A percentile compares a stretch with the other conserved stretches of the same genome.
phyloP scores from a whole-genome alignment of 2,329 filamentous ascomycete genomes.

The Clonostachys chloroleuca region DNA sequence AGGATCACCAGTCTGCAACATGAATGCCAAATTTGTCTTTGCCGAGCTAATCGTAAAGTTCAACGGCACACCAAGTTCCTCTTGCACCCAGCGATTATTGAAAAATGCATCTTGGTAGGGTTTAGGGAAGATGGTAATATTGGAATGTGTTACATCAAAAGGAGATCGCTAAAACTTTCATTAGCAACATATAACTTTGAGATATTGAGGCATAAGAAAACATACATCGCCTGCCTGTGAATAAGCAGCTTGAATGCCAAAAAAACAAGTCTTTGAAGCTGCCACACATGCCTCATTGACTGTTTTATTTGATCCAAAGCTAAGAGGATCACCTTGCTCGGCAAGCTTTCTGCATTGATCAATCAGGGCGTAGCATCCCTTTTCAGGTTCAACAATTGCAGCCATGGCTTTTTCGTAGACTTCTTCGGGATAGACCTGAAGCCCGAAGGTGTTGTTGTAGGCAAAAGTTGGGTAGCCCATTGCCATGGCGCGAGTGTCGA shows the following conservation, averaged over 20 bases:
- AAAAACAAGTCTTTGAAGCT: slow-evolving; percentile 26
- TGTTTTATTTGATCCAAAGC: slow-evolving; percentile 27
- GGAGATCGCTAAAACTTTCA: not conserved
- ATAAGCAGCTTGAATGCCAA: not conserved
- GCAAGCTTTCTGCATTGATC: slow-evolving; percentile 34
- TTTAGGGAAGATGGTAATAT: slow-evolving; percentile 1
- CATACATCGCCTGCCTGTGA: not conserved
- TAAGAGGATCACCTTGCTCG: slow-evolving; percentile 24
- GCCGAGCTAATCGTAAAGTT: slow-evolving; percentile 41
- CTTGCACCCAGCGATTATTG: slow-evolving; percentile 50
- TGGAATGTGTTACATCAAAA: slow-evolving; percentile 52
- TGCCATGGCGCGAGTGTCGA: slow-evolving; percentile 57
- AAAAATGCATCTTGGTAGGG: slow-evolving; percentile 38
- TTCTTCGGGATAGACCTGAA: slow-evolving; percentile 48
- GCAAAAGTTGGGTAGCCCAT: slow-evolving; percentile 49
- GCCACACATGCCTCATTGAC: slow-evolving; percentile 43
- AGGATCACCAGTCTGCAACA: slow-evolving; percentile 57
- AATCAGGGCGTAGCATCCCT: slow-evolving; percentile 48
- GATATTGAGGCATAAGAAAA: too few relatives aligned
- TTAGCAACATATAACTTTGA: too few relatives aligned
- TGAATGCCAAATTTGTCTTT: slow-evolving; percentile 38
- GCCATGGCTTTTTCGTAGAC: slow-evolving; percentile 8
- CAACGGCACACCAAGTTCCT: slow-evolving; percentile 55
- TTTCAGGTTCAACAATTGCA: slow-evolving; percentile 5
- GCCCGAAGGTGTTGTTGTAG: slow-evolving; percentile 60